phyloP scores from a whole-genome alignment of 1,284 basidiomycete species.

The Cryptococcus sp. region DNA sequence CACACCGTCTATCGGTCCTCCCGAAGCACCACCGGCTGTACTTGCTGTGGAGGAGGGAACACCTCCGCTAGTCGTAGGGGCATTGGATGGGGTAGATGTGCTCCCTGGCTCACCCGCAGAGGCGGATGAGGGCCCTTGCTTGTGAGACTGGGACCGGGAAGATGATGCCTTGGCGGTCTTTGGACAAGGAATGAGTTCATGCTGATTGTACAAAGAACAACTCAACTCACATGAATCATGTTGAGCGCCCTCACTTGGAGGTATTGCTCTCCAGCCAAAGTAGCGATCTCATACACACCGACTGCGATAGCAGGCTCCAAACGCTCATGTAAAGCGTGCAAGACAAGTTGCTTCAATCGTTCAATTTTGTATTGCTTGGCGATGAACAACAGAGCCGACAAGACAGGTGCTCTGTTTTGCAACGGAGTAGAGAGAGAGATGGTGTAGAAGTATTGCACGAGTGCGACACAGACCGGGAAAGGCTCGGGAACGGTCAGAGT shows the following conservation, averaged over 20 bases:
- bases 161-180: not conserved
- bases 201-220: not conserved
- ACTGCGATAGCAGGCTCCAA: slow-evolving; percentile 80
- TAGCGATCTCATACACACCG: slow-evolving; percentile 90
- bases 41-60: slow-evolving; percentile 5
- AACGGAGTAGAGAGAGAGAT: slow-evolving; percentile 79
- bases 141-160: not conserved
- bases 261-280: slow-evolving; percentile 81
- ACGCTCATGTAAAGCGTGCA: slow-evolving; percentile 87
- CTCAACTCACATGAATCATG: slow-evolving; percentile 67
- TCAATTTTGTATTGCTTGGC: slow-evolving; percentile 77
- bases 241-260: slow-evolving; percentile 81
- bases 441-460: slow-evolving; percentile 92
- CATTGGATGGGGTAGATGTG: not conserved
- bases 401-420: slow-evolving; percentile 83
- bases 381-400: slow-evolving; percentile 82
- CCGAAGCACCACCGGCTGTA: not conserved
- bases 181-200: not conserved
- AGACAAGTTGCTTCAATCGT: slow-evolving; percentile 74
- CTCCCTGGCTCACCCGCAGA: too few species aligned
- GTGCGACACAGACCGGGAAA: slow-evolving; percentile 80
- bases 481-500: slow-evolving; percentile 81
- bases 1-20: slow-evolving; percentile 5
- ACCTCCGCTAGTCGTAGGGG: not conserved
- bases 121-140: not conserved